Evolutionary conservation across 2,329 filamentous ascomycete genomes (phyloP), one percentile per base, ranked within the genome.

Genomic region (Talaromyces sp.): DNA sequence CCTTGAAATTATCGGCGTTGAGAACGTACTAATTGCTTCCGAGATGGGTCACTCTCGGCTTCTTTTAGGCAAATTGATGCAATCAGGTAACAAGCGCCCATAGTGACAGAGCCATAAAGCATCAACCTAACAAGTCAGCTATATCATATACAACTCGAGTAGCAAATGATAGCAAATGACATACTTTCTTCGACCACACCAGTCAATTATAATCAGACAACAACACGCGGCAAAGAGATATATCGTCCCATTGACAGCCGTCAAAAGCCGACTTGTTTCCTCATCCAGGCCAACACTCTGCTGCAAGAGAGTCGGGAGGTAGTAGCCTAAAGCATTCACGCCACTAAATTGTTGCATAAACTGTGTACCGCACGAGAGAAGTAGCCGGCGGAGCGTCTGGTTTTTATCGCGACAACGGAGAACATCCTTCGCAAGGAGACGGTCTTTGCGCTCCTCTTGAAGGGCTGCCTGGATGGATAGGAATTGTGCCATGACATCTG

Each of bases 271-370:
- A 40, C 34, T 52, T 33, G 36, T 60, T 27, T 60, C 5, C 44
- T 47, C 44, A 47, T 16, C 44, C 61, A 67, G 52, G 2, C 65
- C 65, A n/a, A 67, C 61, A 16, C 56, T 62, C 31, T 64, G 50
- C 7, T 64, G 56, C 14, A 66, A 34, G 2, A 67, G 27, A n/a
- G 62, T 64, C 5, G 65, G 61, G 2, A 65, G 36, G 40, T 67
- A 67, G 57, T 55, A 55, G 4, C 52, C 52, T 33, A 55, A 14
- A 3, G 58, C 60, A 50, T 67, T 70, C 14, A 70, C 63, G 6
- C 75, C 75, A 34, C 64, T 67, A 14, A 78, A 68, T 58, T 78
- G 76, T 56, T 81, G 79, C 72, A 82, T 81, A 58, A 81, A 80
- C 55, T 82, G 78, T 2, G 75, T 77, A 2, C 77, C 75, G 8